Conservation (phyloP, 768 basidiomycete genomes). For the Paxillus ammoniavirescens region DNA sequence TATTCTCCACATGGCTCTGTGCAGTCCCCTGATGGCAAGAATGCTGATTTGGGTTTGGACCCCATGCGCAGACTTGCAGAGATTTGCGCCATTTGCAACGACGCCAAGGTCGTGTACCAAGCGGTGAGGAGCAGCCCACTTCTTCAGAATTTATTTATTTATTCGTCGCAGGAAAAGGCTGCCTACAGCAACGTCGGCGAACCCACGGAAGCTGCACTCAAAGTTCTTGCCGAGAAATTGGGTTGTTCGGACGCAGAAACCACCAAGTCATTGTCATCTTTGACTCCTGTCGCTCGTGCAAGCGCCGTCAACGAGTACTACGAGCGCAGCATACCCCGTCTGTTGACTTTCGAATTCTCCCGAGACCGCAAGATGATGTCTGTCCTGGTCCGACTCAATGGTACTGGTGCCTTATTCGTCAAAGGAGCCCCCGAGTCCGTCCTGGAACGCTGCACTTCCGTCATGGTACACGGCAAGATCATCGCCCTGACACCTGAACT, state of each 20-base stretch:
- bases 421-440: slow-evolving; percentile 98
- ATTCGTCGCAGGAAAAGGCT: slow-evolving; percentile 63
- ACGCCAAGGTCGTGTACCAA: slow-evolving; percentile 86
- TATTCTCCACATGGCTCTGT: slow-evolving; percentile 85
- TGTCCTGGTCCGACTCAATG: slow-evolving; percentile 75
- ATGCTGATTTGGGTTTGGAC: slow-evolving; percentile 59
- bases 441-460: slow-evolving; percentile 81
- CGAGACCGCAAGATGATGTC: slow-evolving; percentile 99
- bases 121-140: slow-evolving; percentile 43
- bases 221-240: slow-evolving; percentile 93
- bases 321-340: slow-evolving; percentile 69
- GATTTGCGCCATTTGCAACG: slow-evolving; percentile 93
- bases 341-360: slow-evolving; percentile 96
- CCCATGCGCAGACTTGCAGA: slow-evolving; percentile 84
- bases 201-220: slow-evolving; percentile 96
- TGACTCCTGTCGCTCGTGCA: slow-evolving; percentile 63
- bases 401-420: slow-evolving; percentile 77
- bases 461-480: slow-evolving; percentile 60
- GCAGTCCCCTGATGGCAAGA: slow-evolving; percentile 61
- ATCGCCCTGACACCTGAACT: slow-evolving; percentile 66
- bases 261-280: slow-evolving; percentile 51
- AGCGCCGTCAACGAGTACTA: slow-evolving; percentile 85
- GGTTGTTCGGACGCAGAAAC: slow-evolving; percentile 66
- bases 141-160: neutral
- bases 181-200: slow-evolving; percentile 86